A percentile compares a stretch with the other conserved stretches of the same genome.
Evolutionary conservation across 2,329 filamentous ascomycete species (phyloP).

Genomic region (Polychaeton citri): DNA sequence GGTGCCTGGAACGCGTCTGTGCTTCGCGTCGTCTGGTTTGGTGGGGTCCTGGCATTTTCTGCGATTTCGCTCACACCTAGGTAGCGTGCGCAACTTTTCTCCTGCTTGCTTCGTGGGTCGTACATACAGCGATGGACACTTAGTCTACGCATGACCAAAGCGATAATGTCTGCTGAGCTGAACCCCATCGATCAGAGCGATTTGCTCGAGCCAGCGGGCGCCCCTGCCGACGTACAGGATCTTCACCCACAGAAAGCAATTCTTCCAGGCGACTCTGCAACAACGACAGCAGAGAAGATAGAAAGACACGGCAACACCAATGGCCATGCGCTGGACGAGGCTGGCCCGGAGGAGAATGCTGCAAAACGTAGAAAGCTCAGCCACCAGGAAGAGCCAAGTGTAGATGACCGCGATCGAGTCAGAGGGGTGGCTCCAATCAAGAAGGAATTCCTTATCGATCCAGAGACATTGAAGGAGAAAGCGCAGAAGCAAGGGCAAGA

Average conservation of each 20-base stretch:
- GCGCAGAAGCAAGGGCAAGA: conserved; percentile 4
- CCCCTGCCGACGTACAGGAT: conserved; percentile 8
- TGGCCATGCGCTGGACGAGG: conserved; percentile 6
- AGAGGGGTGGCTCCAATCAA: conserved; percentile 60
- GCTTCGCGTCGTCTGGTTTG: too few species aligned
- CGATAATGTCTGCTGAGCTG: neutral
- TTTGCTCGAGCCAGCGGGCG: conserved; percentile 12
- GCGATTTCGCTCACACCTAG: too few species aligned
- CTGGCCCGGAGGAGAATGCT: conserved; percentile 22
- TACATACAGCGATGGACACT: too few species aligned
- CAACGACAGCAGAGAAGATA: conserved; percentile 27
- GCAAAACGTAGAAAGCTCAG: conserved; percentile 27
- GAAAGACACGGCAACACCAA: conserved; percentile 18
- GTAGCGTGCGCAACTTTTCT: too few species aligned
- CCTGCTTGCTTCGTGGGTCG: too few species aligned
- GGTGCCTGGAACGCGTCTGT: too few species aligned
- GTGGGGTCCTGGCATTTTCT: too few species aligned
- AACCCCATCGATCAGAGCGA: conserved; percentile 5
- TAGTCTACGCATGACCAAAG: neutral
- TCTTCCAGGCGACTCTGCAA: conserved; percentile 23
- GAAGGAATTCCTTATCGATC: conserved; percentile 44
- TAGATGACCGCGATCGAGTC: conserved; percentile 12
- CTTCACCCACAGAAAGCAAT: conserved; percentile 22
- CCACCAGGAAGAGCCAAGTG: conserved; percentile 15
- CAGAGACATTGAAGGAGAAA: conserved; percentile 6